phyloP scores from a whole-genome alignment of 2,329 filamentous ascomycete genomes.

The Scolecobasidium constrictum region DNA sequence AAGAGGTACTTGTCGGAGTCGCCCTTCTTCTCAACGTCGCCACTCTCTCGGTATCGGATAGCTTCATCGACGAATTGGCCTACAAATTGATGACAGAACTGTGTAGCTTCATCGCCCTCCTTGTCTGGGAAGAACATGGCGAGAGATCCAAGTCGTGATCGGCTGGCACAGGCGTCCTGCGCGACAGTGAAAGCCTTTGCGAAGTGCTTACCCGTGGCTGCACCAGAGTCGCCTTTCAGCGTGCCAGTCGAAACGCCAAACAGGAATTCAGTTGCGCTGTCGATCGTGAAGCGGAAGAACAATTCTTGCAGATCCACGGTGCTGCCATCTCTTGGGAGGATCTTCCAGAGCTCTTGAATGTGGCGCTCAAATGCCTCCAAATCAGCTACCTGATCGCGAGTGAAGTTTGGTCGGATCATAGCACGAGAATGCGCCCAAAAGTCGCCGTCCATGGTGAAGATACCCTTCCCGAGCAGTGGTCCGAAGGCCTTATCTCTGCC shows the following conservation, averaged over 20 bases:
- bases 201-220: conserved; percentile 27
- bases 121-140: conserved; percentile 22
- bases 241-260: conserved; percentile 32
- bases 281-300: conserved; percentile 39
- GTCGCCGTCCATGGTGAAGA: conserved; percentile 36
- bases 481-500: conserved; percentile 23
- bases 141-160: conserved; percentile 25
- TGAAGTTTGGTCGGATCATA: conserved; percentile 44
- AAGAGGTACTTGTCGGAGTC: conserved; percentile 29
- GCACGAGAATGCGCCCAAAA: conserved; percentile 29
- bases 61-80: conserved; percentile 35
- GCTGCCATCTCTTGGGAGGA: conserved; percentile 43
- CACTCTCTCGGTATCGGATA: conserved; percentile 20
- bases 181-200: conserved; percentile 32
- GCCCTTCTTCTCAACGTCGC: conserved; percentile 20
- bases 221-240: conserved; percentile 18
- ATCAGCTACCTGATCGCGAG: conserved; percentile 40
- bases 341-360: conserved; percentile 45
- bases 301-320: conserved; percentile 28
- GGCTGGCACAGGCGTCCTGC: conserved; percentile 25
- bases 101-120: conserved; percentile 27
- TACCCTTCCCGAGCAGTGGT: conserved; percentile 32
- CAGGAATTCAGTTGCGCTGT: conserved; percentile 39
- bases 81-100: conserved; percentile 32
- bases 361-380: conserved; percentile 50